A percentile compares a stretch with the other conserved stretches of the same genome.
These are phyloP conservation scores for Talaromyces sp. DNA, from an alignment of 2,329 filamentous ascomycete genomes.

Conservation along the genomic window DNA sequence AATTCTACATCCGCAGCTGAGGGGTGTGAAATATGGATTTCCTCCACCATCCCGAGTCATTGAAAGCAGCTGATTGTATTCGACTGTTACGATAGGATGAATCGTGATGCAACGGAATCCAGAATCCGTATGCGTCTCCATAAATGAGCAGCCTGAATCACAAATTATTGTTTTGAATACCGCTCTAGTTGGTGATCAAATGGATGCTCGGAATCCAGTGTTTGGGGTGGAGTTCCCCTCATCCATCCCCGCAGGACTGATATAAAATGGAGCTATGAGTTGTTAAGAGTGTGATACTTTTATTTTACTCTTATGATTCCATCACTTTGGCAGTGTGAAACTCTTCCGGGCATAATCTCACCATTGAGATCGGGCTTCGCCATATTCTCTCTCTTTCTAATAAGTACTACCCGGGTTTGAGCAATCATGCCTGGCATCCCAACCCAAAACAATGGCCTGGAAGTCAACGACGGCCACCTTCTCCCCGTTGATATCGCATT, in stretches of 20 bases:
- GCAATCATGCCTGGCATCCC: conserved; percentile 7
- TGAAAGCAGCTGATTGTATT: background rate
- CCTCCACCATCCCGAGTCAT: background rate
- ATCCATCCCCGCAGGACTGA: background rate
- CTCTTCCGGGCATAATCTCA: background rate
- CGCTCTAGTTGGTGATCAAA: too few relatives aligned
- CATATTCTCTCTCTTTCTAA: background rate
- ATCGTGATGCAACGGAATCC: background rate
- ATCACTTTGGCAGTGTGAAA: background rate
- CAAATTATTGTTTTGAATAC: too few relatives aligned
- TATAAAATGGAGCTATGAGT: background rate
- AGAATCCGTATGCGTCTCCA: background rate
- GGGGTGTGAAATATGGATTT: too few relatives aligned
- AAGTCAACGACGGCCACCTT: conserved; percentile 49
- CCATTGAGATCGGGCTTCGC: background rate
- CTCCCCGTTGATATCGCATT: conserved; percentile 43
- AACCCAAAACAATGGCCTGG: conserved; percentile 27
- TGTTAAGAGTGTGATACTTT: too few relatives aligned
- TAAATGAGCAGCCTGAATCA: background rate
- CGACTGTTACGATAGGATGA: background rate
- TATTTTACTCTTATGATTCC: too few relatives aligned
- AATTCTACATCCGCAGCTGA: too few relatives aligned
- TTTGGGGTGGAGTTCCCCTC: background rate
- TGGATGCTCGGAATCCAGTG: background rate
- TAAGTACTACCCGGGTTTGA: background rate